These are phyloP conservation scores for Stellera chamaejasme DNA, from an alignment of 345 rosid genomes.

Conservation along the genomic window DNA sequence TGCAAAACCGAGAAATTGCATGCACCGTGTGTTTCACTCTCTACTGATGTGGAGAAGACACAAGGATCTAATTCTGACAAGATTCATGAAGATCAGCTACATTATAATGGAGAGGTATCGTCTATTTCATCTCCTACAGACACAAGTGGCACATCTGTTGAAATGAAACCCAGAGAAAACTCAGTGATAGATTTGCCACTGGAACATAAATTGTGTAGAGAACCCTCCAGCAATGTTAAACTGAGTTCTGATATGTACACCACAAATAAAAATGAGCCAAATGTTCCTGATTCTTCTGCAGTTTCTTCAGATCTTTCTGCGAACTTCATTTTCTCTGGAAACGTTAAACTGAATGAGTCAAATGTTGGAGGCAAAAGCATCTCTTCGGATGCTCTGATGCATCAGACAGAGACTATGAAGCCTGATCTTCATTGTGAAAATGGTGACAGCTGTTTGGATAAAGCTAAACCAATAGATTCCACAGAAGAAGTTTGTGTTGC, in stretches of 20 bases:
- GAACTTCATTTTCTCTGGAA: conserved; percentile 18
- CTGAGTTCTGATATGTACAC: conserved; percentile 14
- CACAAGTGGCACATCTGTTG: conserved; percentile 22
- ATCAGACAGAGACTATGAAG: conserved; percentile 20
- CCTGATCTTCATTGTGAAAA: conserved; percentile 28
- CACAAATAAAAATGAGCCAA: conserved; percentile 13
- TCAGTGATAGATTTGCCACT: conserved; percentile 17
- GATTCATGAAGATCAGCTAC: conserved; percentile 13
- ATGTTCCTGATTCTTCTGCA: conserved; percentile 26
- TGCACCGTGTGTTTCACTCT: conserved; percentile 21
- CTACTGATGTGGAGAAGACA: conserved; percentile 21
- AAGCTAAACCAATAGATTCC: conserved; percentile 20
- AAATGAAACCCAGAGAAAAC: conserved; percentile 24
- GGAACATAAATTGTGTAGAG: conserved; percentile 28
- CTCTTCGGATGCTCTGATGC: conserved; percentile 23
- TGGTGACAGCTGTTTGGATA: conserved; percentile 15
- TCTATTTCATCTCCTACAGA: conserved; percentile 26
- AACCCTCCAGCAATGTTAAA: conserved; percentile 15
- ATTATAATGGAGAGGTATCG: conserved; percentile 25
- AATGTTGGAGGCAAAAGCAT: conserved; percentile 22
- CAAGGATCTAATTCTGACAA: conserved; percentile 17
- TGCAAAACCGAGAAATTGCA: conserved; percentile 19
- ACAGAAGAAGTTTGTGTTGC: conserved; percentile 23
- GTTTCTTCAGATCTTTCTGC: conserved; percentile 9
- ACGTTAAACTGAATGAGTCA: conserved; percentile 14